Percentiles rank a stretch among this genome's conserved stretches.
phyloP scores from a whole-genome alignment of 495 filamentous ascomycete genomes.

The Beverwykella pulmonaria region DNA sequence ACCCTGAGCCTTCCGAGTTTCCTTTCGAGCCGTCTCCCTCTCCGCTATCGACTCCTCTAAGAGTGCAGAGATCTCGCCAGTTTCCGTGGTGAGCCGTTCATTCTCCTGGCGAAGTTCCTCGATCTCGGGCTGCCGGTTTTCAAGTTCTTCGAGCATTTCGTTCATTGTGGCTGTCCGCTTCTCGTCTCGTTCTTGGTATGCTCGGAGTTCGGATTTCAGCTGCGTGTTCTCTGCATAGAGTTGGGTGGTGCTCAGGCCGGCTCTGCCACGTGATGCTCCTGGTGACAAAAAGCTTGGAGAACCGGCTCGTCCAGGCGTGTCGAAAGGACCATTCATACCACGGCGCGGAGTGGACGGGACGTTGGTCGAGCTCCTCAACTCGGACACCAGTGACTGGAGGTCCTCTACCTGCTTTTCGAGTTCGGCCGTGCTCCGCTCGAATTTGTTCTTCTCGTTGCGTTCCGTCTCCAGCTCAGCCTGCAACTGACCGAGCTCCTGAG shows the following conservation, averaged over 20 bases:
- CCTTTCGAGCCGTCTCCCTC: slow-evolving; percentile 59
- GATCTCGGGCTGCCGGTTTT: slow-evolving; percentile 62
- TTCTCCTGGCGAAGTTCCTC: slow-evolving; percentile 62
- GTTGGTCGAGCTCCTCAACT: slow-evolving; percentile 41
- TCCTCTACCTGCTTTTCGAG: slow-evolving; percentile 73
- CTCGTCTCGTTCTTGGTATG: slow-evolving; percentile 69
- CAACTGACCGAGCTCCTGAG: slow-evolving; percentile 75
- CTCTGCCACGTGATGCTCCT: slow-evolving; percentile 57
- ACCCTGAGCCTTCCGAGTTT: slow-evolving; percentile 71
- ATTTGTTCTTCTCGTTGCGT: slow-evolving; percentile 67
- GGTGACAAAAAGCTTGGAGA: slow-evolving; percentile 61
- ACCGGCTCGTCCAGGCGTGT: slow-evolving; percentile 58
- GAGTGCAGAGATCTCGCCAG: slow-evolving; percentile 77
- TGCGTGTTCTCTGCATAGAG: slow-evolving; percentile 67
- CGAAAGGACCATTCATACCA: slow-evolving; percentile 54
- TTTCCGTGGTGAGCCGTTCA: slow-evolving; percentile 60
- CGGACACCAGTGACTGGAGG: slow-evolving; percentile 57
- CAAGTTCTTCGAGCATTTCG: slow-evolving; percentile 70
- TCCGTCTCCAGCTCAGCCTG: slow-evolving; percentile 82
- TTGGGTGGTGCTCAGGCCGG: slow-evolving; percentile 65
- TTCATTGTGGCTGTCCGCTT: slow-evolving; percentile 74
- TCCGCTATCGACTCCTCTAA: slow-evolving; percentile 60
- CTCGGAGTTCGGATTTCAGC: slow-evolving; percentile 60
- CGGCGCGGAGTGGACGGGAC: slow-evolving; percentile 62
- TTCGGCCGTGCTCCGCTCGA: slow-evolving; percentile 70